Conservation (phyloP, 1,284 basidiomycete genomes). For the Phylloporus sp. region DNA sequence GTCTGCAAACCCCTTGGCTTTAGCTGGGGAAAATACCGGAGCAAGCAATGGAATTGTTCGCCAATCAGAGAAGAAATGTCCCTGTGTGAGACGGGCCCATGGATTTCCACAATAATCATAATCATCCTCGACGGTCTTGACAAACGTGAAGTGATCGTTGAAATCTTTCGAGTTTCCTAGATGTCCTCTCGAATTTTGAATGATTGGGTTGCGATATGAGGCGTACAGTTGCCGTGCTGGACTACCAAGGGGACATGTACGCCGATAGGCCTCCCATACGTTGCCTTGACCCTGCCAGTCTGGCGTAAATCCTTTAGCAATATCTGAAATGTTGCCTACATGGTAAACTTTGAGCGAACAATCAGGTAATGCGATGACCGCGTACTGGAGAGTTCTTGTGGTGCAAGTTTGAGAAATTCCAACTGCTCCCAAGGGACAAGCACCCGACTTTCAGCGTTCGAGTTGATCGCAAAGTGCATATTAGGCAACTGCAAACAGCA, state of each 20-base stretch:
- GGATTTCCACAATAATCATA: slow-evolving; percentile 84
- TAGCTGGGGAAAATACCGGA: slow-evolving; percentile 91
- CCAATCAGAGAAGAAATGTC: slow-evolving; percentile 97
- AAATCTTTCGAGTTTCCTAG: slow-evolving; percentile 21
- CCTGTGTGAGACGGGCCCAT: slow-evolving; percentile 84
- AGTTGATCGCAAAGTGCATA: slow-evolving; percentile 91
- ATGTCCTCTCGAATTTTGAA: slow-evolving; percentile 20
- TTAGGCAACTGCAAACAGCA: slow-evolving; percentile 69
- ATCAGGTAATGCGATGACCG: neutral
- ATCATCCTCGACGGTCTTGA: slow-evolving; percentile 59
- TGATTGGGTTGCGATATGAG: slow-evolving; percentile 54
- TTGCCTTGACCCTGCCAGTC: slow-evolving; percentile 86
- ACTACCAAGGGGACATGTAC: slow-evolving; percentile 81
- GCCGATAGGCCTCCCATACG: slow-evolving; percentile 91
- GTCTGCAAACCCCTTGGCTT: slow-evolving; percentile 82
- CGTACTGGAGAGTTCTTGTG: slow-evolving; percentile 61
- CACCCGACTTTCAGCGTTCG: slow-evolving; percentile 89
- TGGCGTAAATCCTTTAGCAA: slow-evolving; percentile 73
- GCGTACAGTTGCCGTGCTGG: slow-evolving; percentile 83
- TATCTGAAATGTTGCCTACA: slow-evolving; percentile 58
- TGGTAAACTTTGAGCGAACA: slow-evolving; percentile 33
- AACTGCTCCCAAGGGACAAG: slow-evolving; percentile 87
- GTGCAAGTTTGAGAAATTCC: slow-evolving; percentile 69
- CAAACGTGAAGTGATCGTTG: slow-evolving; percentile 66
- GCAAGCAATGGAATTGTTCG: slow-evolving; percentile 83